A percentile compares a stretch with the other conserved stretches of the same genome.
These are phyloP conservation scores for Begonia loranthoides DNA, from an alignment of 306 rosid species.

Conservation along the genomic window DNA sequence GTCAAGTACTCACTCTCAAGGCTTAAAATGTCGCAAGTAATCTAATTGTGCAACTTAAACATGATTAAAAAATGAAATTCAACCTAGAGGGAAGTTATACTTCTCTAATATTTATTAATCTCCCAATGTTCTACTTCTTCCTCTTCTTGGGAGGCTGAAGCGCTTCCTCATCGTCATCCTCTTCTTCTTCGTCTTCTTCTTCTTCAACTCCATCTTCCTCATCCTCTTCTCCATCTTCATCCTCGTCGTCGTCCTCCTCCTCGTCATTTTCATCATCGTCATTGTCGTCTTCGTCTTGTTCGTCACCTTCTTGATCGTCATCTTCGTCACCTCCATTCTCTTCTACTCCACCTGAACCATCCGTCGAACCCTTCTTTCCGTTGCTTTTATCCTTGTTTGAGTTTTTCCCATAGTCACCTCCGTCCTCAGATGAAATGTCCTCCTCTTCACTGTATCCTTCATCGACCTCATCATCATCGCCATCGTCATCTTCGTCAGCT, in stretches of 20 bases:
- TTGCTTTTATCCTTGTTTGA: slow-evolving; percentile 40
- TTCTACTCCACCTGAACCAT: slow-evolving; percentile 53
- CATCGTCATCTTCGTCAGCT: slow-evolving; percentile 53
- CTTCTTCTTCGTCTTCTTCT: slow-evolving; percentile 45
- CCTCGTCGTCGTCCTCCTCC: slow-evolving; percentile 23
- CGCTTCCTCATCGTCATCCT: slow-evolving; percentile 73
- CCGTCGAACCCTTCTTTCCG: slow-evolving; percentile 55
- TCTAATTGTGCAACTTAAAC: slow-evolving; percentile 5
- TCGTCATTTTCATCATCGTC: slow-evolving; percentile 34
- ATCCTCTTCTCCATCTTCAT: slow-evolving; percentile 10
- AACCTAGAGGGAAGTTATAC: background rate
- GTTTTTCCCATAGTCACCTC: slow-evolving; percentile 42
- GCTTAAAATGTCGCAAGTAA: slow-evolving; percentile 1
- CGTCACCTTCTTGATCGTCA: slow-evolving; percentile 24
- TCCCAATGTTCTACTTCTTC: slow-evolving; percentile 49
- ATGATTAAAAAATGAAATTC: slow-evolving; percentile 10
- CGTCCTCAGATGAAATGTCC: slow-evolving; percentile 73
- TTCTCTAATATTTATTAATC: background rate
- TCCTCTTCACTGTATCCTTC: slow-evolving; percentile 54
- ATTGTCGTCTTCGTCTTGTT: slow-evolving; percentile 19
- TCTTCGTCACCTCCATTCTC: slow-evolving; percentile 55
- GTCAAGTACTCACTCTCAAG: too few relatives aligned
- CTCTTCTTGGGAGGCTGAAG: slow-evolving; percentile 95
- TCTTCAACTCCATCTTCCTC: slow-evolving; percentile 32
- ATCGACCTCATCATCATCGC: slow-evolving; percentile 28